phyloP scores from a whole-genome alignment of 2,329 filamentous ascomycete genomes.

The Blumeria graminis region DNA sequence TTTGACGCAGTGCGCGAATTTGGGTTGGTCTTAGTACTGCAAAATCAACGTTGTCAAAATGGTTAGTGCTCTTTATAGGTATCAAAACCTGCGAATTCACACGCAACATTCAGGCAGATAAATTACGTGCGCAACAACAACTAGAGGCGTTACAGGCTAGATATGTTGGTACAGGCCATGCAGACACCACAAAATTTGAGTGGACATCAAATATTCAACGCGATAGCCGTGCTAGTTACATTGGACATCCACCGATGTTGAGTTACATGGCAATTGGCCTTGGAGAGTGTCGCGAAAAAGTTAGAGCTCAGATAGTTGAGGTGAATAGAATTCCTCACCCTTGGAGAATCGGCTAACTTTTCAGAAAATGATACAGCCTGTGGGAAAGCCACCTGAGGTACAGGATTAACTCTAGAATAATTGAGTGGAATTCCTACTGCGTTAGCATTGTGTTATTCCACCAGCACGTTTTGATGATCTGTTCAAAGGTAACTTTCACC shows the following conservation, averaged over 20 bases:
- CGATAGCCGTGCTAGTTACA: slow-evolving; percentile 71
- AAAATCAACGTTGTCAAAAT: background rate
- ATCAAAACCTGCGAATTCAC: background rate
- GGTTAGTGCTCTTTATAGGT: background rate
- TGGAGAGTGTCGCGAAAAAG: slow-evolving; percentile 61
- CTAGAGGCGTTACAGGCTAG: slow-evolving; percentile 91
- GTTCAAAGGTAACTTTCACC: too few relatives aligned
- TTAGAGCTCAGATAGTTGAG: slow-evolving; percentile 59
- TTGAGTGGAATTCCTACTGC: too few relatives aligned
- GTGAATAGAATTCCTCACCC: slow-evolving; percentile 16
- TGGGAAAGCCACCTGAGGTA: slow-evolving; percentile 40
- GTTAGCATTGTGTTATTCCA: too few relatives aligned
- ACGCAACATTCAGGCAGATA: slow-evolving; percentile 46
- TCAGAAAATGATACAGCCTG: slow-evolving; percentile 45
- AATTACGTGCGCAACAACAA: slow-evolving; percentile 90
- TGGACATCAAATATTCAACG: slow-evolving; percentile 91
- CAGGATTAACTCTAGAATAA: slow-evolving; percentile 15
- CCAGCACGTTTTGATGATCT: too few relatives aligned
- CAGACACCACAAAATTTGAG: slow-evolving; percentile 92
- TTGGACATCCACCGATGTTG: slow-evolving; percentile 71
- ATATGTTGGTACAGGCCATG: slow-evolving; percentile 86
- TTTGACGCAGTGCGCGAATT: too few relatives aligned
- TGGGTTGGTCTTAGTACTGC: too few relatives aligned
- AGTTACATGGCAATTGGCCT: slow-evolving; percentile 76
- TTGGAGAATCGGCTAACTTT: background rate